Base-by-base conservation (phyloP, 257 asterid genomes). In the Nicotiana tomentosiformis region DNA sequence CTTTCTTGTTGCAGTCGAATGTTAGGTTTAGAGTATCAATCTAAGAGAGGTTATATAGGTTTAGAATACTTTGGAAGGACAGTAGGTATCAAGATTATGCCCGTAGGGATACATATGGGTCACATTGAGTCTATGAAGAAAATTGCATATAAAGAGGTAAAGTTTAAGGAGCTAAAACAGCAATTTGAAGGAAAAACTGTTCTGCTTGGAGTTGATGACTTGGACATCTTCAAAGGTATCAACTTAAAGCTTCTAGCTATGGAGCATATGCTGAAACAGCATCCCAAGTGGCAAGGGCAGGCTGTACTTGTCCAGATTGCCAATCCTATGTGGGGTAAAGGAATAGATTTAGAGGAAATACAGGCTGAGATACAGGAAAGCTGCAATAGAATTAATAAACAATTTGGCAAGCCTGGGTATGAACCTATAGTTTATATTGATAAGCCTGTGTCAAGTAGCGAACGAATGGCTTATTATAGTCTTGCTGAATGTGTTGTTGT, bases 191-290 rank as follows among this genome's bases (percentile, higher is more conserved):
- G 97, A 12, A 93, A 90, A 84, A 91, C 92, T 11, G 93, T 94
- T 80, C 85, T 94, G 60, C 95, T 94, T 61, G 98, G 98, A 62
- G 92, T 94, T 82, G 98, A 94, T 87, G 98, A 94, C 82, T 88
- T 94, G 97, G 98, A 94, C 87, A 93, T 94, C 86, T 94, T 94
- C 82, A 93, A 94, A 91, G 98, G 98, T 35, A 90, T 94, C 81
- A 93, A 94, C 86, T 85, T 94, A 92, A 94, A 94, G 83, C 90
- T 94, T 83, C 85, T 93, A 84, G 98, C 98, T 51, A 89, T 94
- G 96, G 97, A 94, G 85, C 87, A 92, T 84, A 86, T 94, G 97
- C 93, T 94, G 67, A 93, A 92, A 83, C 94, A 90, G 82, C 98
- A 94, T 82, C 91, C 95, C 5, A 86, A 86, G 68, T 94, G 97